Evolutionary conservation across 495 filamentous ascomycete genomes (phyloP).

Genomic region (Tuber umbilicatum): DNA sequence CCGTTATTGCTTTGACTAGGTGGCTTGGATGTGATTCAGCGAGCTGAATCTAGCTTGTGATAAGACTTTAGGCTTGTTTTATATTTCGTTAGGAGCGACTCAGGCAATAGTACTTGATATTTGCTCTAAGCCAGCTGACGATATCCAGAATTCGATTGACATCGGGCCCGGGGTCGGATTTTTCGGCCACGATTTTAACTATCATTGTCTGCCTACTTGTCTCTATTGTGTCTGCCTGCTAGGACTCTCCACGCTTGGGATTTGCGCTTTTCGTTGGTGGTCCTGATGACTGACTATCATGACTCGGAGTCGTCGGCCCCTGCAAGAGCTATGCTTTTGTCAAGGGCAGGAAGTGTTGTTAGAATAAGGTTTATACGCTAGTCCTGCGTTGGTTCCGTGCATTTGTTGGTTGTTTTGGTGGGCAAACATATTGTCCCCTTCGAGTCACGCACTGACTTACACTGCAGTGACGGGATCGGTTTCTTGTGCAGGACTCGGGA

Average conservation of each 20-base stretch:
- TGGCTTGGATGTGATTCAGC: neutral
- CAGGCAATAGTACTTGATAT: neutral
- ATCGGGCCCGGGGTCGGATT: neutral
- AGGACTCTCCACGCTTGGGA: neutral
- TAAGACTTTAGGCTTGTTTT: neutral
- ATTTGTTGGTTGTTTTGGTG: neutral
- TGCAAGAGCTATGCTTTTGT: neutral
- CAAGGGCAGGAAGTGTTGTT: neutral
- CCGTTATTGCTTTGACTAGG: neutral
- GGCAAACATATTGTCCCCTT: neutral
- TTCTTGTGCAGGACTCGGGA: neutral
- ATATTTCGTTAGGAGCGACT: neutral
- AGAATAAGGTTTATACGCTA: conserved; percentile 2
- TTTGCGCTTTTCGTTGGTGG: neutral
- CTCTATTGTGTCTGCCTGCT: neutral
- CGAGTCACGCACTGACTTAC: neutral
- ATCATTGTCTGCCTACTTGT: neutral
- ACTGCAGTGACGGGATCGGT: neutral
- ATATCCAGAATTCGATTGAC: neutral
- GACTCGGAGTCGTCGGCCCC: neutral
- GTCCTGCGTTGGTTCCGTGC: neutral
- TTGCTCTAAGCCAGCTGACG: neutral
- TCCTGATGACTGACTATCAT: neutral
- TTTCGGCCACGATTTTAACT: neutral
- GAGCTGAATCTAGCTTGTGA: neutral